Evolutionary conservation across 306 rosid species (phyloP).

Genomic region (Luffa aegyptiaca): DNA sequence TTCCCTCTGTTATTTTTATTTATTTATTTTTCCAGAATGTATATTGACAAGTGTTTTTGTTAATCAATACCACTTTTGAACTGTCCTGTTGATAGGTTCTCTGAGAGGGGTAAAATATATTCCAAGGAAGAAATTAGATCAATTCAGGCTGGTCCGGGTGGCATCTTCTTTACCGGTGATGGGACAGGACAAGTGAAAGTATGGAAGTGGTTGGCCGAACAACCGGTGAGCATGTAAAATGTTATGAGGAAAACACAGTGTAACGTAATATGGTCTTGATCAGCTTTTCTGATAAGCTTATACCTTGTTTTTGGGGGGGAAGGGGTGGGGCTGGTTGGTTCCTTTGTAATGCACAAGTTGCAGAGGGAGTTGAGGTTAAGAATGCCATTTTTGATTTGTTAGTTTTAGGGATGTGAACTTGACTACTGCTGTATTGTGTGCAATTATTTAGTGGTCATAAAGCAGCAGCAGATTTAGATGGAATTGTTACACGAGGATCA

Average conservation of each 20-base stretch:
- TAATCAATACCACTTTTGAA: background rate
- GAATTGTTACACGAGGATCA: background rate
- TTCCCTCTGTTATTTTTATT: background rate
- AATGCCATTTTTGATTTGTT: background rate
- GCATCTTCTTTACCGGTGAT: conserved; percentile 86
- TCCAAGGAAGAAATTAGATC: conserved; percentile 71
- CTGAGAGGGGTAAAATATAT: conserved; percentile 83
- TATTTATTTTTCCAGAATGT: background rate
- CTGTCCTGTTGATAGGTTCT: conserved; percentile 33
- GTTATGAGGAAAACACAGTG: background rate
- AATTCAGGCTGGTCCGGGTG: conserved; percentile 69
- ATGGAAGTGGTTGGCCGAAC: conserved; percentile 62
- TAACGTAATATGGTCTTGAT: background rate
- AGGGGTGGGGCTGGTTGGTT: background rate
- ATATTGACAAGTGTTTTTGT: background rate
- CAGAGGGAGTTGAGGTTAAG: background rate
- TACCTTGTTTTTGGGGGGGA: background rate
- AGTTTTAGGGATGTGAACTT: background rate
- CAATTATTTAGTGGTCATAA: background rate
- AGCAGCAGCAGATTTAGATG: background rate
- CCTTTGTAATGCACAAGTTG: conserved; percentile 5
- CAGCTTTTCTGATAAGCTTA: background rate
- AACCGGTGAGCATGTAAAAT: background rate
- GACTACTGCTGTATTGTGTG: background rate
- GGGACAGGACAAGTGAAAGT: conserved; percentile 87